These are phyloP conservation scores for Prunus kanzakura DNA, from an alignment of 306 rosid genomes.

Conservation along the genomic window DNA sequence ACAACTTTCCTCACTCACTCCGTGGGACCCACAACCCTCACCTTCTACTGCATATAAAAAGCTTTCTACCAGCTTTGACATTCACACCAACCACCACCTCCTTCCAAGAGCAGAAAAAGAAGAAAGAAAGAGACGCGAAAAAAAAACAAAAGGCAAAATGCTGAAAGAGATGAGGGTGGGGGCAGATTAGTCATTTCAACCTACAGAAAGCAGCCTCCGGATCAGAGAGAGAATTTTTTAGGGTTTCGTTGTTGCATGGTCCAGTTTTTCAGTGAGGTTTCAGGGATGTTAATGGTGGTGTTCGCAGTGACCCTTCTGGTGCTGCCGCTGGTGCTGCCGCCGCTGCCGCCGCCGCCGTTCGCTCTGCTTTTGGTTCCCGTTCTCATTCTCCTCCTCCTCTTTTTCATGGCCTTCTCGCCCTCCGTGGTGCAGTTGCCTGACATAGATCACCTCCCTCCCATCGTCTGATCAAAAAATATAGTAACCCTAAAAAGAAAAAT, in stretches of 20 bases:
- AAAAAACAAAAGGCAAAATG: no score
- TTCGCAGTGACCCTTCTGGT: conserved; percentile 44
- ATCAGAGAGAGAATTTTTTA: neutral
- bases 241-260: conserved; percentile 29
- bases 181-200: neutral
- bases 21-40: no score
- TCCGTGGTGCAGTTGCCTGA: conserved; percentile 8
- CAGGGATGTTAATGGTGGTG: conserved; percentile 41
- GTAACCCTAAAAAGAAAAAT: no score
- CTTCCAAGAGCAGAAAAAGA: no score
- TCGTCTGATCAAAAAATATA: neutral
- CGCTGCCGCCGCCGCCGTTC: conserved; percentile 74
- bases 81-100: no score
- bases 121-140: no score
- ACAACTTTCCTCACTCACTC: no score
- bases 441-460: neutral
- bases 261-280: conserved; percentile 22
- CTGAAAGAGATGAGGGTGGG: neutral
- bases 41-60: no score
- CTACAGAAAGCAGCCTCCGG: neutral
- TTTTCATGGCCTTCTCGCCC: conserved; percentile 53
- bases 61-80: no score
- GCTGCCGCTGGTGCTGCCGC: conserved; percentile 65
- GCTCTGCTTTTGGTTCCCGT: conserved; percentile 54
- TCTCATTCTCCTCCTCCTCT: conserved; percentile 42